Conservation (phyloP, 2,329 filamentous ascomycete genomes). For the Xylaria sp. region DNA sequence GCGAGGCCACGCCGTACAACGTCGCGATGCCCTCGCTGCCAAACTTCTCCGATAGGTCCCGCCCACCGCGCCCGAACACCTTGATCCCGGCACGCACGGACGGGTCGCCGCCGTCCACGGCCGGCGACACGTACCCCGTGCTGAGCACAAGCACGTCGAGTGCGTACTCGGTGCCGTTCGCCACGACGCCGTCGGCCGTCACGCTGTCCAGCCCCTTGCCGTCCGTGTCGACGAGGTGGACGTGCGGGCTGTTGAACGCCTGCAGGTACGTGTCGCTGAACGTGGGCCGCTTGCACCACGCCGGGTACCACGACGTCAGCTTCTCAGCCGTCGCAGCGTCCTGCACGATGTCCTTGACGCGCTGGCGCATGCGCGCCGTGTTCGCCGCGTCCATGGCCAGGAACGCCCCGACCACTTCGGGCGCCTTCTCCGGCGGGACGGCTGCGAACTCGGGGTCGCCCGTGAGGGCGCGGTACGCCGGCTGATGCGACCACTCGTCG, state of each 20-base stretch:
- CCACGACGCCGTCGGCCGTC: slow-evolving; percentile 54
- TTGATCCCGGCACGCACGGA: slow-evolving; percentile 47
- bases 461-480: slow-evolving; percentile 46
- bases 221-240: slow-evolving; percentile 64
- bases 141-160: slow-evolving; percentile 45
- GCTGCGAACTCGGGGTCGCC: slow-evolving; percentile 42
- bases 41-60: slow-evolving; percentile 36
- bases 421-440: slow-evolving; percentile 45
- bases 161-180: slow-evolving; percentile 53
- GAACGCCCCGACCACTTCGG: slow-evolving; percentile 45
- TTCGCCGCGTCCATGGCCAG: slow-evolving; percentile 49
- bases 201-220: slow-evolving; percentile 56
- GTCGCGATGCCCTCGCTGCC: slow-evolving; percentile 49
- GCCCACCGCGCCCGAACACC: slow-evolving; percentile 32
- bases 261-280: slow-evolving; percentile 66
- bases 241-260: slow-evolving; percentile 63
- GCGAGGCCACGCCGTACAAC: slow-evolving; percentile 56
- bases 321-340: slow-evolving; percentile 56
- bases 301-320: slow-evolving; percentile 56
- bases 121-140: slow-evolving; percentile 47
- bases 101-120: slow-evolving; percentile 51
- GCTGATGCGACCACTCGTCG: slow-evolving; percentile 55
- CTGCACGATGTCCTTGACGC: slow-evolving; percentile 57
- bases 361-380: slow-evolving; percentile 51
- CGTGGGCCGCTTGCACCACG: slow-evolving; percentile 67